These are phyloP conservation scores for Leccinum disarticulatum DNA, from an alignment of 768 basidiomycete species.

Conservation along the genomic window DNA sequence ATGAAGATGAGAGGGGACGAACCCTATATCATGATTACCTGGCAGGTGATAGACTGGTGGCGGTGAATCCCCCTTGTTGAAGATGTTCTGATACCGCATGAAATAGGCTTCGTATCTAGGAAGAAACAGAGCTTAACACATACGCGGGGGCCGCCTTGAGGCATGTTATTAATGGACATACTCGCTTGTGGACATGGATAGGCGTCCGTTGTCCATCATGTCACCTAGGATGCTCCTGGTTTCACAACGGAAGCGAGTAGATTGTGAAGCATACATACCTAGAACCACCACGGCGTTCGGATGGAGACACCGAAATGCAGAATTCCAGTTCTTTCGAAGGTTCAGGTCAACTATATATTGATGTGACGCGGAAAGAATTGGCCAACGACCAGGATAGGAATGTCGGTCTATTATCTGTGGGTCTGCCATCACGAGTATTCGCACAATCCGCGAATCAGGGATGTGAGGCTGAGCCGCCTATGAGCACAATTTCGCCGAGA, in stretches of 20 bases:
- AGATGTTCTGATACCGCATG: constrained; percentile 68
- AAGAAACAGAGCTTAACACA: constrained; percentile 7
- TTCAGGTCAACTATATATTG: constrained; percentile 77
- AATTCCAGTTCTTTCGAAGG: constrained; percentile 82
- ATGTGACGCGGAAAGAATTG: constrained; percentile 55
- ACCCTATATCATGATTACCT: constrained; percentile 93
- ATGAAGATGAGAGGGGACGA: constrained; percentile 22
- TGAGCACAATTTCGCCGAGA: neutral
- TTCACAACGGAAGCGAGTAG: neutral
- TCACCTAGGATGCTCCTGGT: constrained; percentile 41
- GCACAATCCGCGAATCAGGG: constrained; percentile 23
- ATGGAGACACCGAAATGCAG: constrained; percentile 46
- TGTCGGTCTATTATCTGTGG: constrained; percentile 79
- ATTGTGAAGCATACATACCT: constrained; percentile 38
- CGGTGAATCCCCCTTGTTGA: constrained; percentile 42
- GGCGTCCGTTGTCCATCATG: constrained; percentile 86
- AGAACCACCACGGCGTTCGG: constrained; percentile 80
- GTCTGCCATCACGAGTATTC: constrained; percentile 75
- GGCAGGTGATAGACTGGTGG: constrained; percentile 72
- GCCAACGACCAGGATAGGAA: constrained; percentile 65
- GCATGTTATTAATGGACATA: constrained; percentile 39
- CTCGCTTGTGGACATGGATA: constrained; percentile 64
- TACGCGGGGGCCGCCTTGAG: neutral
- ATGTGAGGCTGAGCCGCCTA: constrained; percentile 15
- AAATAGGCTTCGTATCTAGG: constrained; percentile 74